A percentile compares a stretch with the other conserved stretches of the same genome.
Evolutionary conservation across 768 basidiomycete species (phyloP).

Genomic region (Termitomyces sp.): DNA sequence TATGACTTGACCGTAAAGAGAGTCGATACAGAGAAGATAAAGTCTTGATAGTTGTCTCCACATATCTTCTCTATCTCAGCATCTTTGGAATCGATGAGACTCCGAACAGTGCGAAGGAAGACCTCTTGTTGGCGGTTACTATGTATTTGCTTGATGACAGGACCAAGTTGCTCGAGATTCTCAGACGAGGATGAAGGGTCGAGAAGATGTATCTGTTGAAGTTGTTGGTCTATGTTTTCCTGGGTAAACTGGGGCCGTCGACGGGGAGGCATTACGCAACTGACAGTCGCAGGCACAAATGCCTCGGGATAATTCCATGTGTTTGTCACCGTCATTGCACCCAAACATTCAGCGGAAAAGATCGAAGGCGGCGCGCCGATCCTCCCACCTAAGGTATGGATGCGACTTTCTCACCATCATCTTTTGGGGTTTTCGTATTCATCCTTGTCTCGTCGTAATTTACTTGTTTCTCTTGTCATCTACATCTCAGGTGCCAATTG

Average conservation of each 20-base stretch:
- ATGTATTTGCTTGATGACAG: conserved; percentile 92
- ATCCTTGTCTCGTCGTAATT: too few relatives aligned
- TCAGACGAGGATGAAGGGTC: conserved; percentile 86
- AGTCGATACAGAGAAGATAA: conserved; percentile 95
- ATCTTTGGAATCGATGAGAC: conserved; percentile 92
- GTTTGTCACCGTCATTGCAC: conserved; percentile 32
- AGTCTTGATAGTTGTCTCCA: conserved; percentile 95
- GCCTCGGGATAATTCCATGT: conserved; percentile 10
- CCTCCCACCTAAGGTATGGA: too few relatives aligned
- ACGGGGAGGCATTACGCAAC: conserved; percentile 64
- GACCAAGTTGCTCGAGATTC: conserved; percentile 93
- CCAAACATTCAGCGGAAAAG: conserved; percentile 23
- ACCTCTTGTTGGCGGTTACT: conserved; percentile 82
- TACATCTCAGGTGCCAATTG: too few relatives aligned
- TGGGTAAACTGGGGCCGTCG: conserved; percentile 72
- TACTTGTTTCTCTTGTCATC: too few relatives aligned
- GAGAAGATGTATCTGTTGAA: conserved; percentile 86
- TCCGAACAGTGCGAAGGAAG: conserved; percentile 79
- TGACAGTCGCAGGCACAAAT: conserved; percentile 12
- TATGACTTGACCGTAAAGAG: conserved; percentile 94
- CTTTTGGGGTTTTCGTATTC: too few relatives aligned
- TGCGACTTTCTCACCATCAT: too few relatives aligned
- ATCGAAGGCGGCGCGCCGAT: too few relatives aligned
- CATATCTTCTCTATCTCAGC: conserved; percentile 95
- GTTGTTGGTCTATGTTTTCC: conserved; percentile 82